Base-by-base conservation (phyloP, 1,139 yeast genomes). In the Taphrina confusa region DNA sequence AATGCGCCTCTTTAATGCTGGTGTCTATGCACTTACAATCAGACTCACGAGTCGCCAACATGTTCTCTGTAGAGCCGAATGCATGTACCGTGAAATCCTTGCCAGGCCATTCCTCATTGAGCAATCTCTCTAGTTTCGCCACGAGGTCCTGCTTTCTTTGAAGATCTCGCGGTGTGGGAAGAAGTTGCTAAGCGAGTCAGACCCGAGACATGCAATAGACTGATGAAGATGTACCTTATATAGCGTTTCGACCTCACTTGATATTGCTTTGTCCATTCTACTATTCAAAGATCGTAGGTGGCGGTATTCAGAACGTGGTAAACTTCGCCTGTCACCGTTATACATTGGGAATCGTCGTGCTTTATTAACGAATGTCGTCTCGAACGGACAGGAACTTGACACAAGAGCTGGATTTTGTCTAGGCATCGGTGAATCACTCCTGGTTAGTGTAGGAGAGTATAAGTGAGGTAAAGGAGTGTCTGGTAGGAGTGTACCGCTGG, bases 1-100 rank as follows among this genome's bases (percentile, higher is more conserved):
- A n/a, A n/a, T n/a, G n/a, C n/a, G n/a, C n/a, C n/a, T n/a, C n/a
- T n/a, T n/a, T n/a, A n/a, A n/a, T n/a, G n/a, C n/a, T n/a, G n/a
- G n/a, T n/a, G n/a, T 28, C 8, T 8, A 28, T 8, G 33, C 9
- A 11, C 58, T n/a, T 58, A 57, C 62, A 40, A 45, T 67, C 69
- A n/a, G 69, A 67, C n/a, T 58, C 62, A 33, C 52, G 52, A 9
- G 69, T 61, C 34, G 65, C 66, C 22, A 67, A 61, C 28, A 63
- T 47, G 51, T 66, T 67, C 50, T 65, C 68, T 3, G 68, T 61
- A 12, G 67, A 64, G 3, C 69, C 69, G 54, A 67, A 67, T 4
- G 69, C 64, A 16, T 63, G 61, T 12, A 67, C 64, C 12, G 51
- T 31, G 55, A 66, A 62, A 28, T 64, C 61, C 28, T 61, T 45